These are phyloP conservation scores for Rhizopogon salebrosus DNA, from an alignment of 768 basidiomycete species.

Conservation along the genomic window DNA sequence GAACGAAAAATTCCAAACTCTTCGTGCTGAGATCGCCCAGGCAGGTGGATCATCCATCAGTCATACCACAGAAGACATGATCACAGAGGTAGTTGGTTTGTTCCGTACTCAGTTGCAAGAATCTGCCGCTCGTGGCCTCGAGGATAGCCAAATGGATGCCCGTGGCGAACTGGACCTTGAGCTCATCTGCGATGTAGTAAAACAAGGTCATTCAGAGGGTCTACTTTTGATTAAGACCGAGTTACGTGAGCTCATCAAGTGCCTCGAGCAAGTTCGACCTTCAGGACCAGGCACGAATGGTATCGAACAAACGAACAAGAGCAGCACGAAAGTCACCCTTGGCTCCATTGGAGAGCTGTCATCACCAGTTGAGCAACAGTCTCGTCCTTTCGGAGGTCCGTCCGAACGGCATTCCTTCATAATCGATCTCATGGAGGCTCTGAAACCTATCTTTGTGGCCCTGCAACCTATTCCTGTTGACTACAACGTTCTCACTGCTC, in stretches of 20 bases:
- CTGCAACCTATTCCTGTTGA: conserved; percentile 66
- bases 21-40: conserved; percentile 38
- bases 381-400: conserved; percentile 33
- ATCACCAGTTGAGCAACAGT: conserved; percentile 19
- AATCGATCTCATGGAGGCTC: conserved; percentile 50
- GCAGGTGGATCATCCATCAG: conserved; percentile 27
- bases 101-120: conserved; percentile 67
- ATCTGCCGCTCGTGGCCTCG: conserved; percentile 49
- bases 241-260: conserved; percentile 44
- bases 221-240: conserved; percentile 54
- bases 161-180: conserved; percentile 77
- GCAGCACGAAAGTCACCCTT: conserved; percentile 55
- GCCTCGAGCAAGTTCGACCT: conserved; percentile 28
- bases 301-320: conserved; percentile 55
- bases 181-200: conserved; percentile 62
- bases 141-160: conserved; percentile 65
- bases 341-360: conserved; percentile 50
- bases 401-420: conserved; percentile 55
- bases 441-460: conserved; percentile 58
- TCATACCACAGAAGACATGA: conserved; percentile 53
- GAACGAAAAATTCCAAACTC: conserved; percentile 59
- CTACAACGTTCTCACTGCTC: conserved; percentile 69
- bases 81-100: conserved; percentile 60
- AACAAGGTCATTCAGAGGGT: conserved; percentile 63
- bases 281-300: conserved; percentile 25